phyloP scores from a whole-genome alignment of 164 flowering plant genomes.

The Aristolochia californica region DNA sequence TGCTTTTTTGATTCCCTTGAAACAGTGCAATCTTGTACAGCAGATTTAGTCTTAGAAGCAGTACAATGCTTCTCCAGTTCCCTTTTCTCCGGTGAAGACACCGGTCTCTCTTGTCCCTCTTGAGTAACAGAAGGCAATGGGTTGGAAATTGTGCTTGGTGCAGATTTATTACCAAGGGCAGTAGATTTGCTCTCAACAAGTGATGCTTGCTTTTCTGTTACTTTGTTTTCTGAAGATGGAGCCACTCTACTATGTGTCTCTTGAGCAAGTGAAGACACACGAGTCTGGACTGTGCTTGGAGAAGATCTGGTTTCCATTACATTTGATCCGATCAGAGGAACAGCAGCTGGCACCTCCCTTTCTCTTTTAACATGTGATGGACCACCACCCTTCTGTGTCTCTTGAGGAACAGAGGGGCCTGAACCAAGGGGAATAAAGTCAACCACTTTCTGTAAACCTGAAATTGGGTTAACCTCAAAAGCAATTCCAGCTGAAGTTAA shows the following conservation, averaged over 20 bases:
- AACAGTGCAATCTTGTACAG: slow-evolving; percentile 1
- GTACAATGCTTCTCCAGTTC: slow-evolving; percentile 4
- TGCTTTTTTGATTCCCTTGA: background rate
- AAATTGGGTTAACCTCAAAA: slow-evolving; percentile 20
- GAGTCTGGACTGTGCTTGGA: slow-evolving; percentile 1
- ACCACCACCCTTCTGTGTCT: slow-evolving; percentile 2
- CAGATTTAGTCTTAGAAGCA: background rate
- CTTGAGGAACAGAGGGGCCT: slow-evolving; percentile 10
- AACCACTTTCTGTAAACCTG: slow-evolving; percentile 19
- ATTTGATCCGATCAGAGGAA: slow-evolving; percentile 4
- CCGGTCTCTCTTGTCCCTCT: no score
- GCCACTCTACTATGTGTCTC: background rate
- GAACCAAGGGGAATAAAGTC: slow-evolving; percentile 16
- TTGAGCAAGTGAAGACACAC: background rate
- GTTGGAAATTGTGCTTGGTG: background rate
- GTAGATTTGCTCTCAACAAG: slow-evolving; percentile 1
- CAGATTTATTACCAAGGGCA: slow-evolving; percentile 1
- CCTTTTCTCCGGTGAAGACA: background rate
- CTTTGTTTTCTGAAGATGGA: background rate
- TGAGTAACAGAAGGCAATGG: no score
- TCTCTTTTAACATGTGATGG: slow-evolving; percentile 11
- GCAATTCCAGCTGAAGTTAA: slow-evolving; percentile 17
- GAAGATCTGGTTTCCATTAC: background rate
- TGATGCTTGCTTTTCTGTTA: slow-evolving; percentile 2
- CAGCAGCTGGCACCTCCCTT: background rate